phyloP scores from a whole-genome alignment of 1,284 basidiomycete species.

The Leccinum pallidistipes region DNA sequence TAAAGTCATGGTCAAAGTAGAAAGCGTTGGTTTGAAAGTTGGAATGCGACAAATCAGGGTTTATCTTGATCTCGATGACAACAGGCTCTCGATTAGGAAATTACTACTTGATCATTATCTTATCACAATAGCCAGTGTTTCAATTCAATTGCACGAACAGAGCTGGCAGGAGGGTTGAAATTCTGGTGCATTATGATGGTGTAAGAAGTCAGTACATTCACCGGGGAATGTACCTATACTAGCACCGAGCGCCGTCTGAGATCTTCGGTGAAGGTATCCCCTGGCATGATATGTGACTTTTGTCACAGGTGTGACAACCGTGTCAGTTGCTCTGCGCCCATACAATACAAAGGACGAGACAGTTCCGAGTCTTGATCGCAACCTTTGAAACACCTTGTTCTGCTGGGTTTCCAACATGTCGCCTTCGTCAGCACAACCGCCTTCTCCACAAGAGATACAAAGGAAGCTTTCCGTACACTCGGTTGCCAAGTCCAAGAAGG shows the following conservation, averaged over 20 bases:
- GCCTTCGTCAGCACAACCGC: slow-evolving; percentile 62
- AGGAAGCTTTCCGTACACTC: slow-evolving; percentile 84
- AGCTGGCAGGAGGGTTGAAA: neutral
- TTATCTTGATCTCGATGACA: slow-evolving; percentile 23
- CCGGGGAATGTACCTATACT: neutral
- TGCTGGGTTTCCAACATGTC: slow-evolving; percentile 37
- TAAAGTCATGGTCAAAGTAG: slow-evolving; percentile 23
- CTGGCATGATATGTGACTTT: slow-evolving; percentile 16
- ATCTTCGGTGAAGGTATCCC: neutral
- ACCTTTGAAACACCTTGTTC: slow-evolving; percentile 2
- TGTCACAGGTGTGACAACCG: slow-evolving; percentile 28
- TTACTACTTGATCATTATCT: neutral
- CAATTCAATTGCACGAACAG: slow-evolving; percentile 3
- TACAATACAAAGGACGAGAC: slow-evolving; percentile 7
- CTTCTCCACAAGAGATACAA: slow-evolving; percentile 83
- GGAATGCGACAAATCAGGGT: neutral
- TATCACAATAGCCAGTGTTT: slow-evolving; percentile 2
- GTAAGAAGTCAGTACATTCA: neutral
- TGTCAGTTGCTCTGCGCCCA: slow-evolving; percentile 14
- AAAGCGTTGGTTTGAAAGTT: neutral
- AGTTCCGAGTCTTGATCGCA: slow-evolving; percentile 11
- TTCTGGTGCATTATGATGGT: neutral
- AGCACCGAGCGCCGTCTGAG: slow-evolving; percentile 12
- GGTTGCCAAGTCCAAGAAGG: slow-evolving; percentile 47
- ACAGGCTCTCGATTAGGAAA: slow-evolving; percentile 22